Evolutionary conservation across 2,329 filamentous ascomycete genomes (phyloP), one percentile per base, ranked within the genome.

Genomic region (Immersiporthe knoxdaviesiana): DNA sequence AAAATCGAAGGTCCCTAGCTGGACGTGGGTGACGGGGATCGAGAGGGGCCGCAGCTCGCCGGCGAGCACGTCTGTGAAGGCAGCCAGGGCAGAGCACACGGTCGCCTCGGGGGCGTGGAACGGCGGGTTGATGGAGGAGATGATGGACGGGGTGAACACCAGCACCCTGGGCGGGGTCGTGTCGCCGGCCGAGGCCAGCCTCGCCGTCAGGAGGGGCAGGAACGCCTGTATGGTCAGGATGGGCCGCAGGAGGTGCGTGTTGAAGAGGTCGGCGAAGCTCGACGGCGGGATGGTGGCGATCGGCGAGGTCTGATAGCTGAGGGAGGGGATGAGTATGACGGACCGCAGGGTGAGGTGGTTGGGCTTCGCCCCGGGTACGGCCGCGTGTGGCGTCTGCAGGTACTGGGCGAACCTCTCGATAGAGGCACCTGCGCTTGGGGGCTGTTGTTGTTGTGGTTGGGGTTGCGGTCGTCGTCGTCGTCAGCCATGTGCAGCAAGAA

Each of bases 1-100:
- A 74, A 95, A 90, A 79, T 98, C 95, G 77, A 99, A 93, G 30
- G 93, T 94, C 69, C 96, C 96, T 1, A 98, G 89, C 79, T 95
- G 93, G 78, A 99, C 86, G 77, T 97, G 93, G 1, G 92, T 91
- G 27, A 97, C 92, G 52, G 91, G 88, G 66, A 97, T 91, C 65
- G 86, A 87, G 47, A 96, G 84, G 4, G 92, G 89, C 4, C 87
- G 85, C 54, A 97, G 86, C 82, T 98, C 96, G 67, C 90, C 89
- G 18, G 91, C 87, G 14, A 98, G 85, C 0, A 93, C 92, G 64
- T 91, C 87, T 37, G 92, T 92, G 77, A 97, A 97, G 35, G 93
- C 92, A 16, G 92, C 90, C n/a, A 98, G 86, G 4, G 93, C 95
- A 27, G 92, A 91, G 73, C 92, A 92, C n/a, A 96, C 88, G 3